Conservation (phyloP, 331 rosid species). For the Stylosanthes scabra region DNA sequence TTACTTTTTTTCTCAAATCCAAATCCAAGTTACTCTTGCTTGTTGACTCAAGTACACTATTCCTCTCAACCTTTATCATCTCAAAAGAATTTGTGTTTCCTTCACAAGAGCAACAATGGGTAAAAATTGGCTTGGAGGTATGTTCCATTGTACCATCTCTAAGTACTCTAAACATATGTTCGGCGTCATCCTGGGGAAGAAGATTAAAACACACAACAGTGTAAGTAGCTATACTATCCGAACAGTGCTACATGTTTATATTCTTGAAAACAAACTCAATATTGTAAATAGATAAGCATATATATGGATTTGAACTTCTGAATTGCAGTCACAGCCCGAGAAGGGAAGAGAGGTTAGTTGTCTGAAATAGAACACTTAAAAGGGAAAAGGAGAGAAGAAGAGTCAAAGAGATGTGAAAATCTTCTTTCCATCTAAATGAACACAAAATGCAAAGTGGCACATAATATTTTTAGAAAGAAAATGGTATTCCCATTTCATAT, state of each 20-base stretch:
- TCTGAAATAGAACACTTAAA: conserved; percentile 22
- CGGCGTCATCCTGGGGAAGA: conserved; percentile 74
- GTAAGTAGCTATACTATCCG: conserved; percentile 6
- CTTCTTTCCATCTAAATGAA: conserved; percentile 7
- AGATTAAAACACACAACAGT: conserved; percentile 24
- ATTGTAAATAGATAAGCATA: conserved; percentile 2
- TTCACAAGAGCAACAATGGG: conserved; percentile 59
- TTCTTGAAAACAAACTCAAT: conserved; percentile 24
- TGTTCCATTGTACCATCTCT: conserved; percentile 57
- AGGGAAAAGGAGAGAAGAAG: background rate
- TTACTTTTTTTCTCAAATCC: conserved; percentile 63
- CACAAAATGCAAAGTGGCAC: conserved; percentile 7
- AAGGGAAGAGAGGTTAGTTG: conserved; percentile 6
- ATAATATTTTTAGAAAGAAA: background rate
- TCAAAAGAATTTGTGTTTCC: conserved; percentile 62
- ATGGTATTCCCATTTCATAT: conserved; percentile 16
- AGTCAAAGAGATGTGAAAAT: conserved; percentile 8
- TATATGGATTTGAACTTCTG: conserved; percentile 2
- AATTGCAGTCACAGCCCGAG: conserved; percentile 19
- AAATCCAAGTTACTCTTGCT: conserved; percentile 39
- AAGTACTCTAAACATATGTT: conserved; percentile 64
- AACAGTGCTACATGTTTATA: conserved; percentile 12
- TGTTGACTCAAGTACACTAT: conserved; percentile 42
- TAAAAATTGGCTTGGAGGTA: conserved; percentile 44
- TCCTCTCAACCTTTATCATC: conserved; percentile 52